These are phyloP conservation scores for Rhazya stricta DNA, from an alignment of 257 asterid species.

Conservation along the genomic window DNA sequence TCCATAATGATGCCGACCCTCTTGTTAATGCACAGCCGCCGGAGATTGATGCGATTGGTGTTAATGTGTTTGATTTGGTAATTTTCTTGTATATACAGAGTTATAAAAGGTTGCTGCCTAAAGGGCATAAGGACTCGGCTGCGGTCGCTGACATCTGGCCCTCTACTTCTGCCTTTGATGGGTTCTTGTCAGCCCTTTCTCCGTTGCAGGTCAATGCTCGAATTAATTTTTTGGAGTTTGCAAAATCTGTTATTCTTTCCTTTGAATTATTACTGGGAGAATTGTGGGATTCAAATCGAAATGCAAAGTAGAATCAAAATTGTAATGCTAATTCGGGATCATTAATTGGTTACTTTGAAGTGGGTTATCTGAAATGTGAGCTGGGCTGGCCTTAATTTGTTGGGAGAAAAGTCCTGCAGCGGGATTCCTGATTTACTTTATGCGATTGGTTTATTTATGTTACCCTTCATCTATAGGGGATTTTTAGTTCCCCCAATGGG, in stretches of 20 bases:
- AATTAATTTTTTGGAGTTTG: background rate
- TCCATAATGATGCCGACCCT: slow-evolving; percentile 58
- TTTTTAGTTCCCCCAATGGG: background rate
- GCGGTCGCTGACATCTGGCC: slow-evolving; percentile 98
- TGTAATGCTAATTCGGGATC: background rate
- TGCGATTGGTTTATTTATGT: background rate
- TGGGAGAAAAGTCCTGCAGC: background rate
- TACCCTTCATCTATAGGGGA: background rate
- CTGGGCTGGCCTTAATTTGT: slow-evolving; percentile 3
- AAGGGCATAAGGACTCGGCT: slow-evolving; percentile 85
- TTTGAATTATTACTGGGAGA: background rate
- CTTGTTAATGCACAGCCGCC: slow-evolving; percentile 37
- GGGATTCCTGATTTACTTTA: background rate
- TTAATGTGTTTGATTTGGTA: slow-evolving; percentile 70
- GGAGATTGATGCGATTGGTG: slow-evolving; percentile 57
- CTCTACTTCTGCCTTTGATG: slow-evolving; percentile 83
- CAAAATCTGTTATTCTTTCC: background rate
- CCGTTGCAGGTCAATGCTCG: slow-evolving; percentile 58
- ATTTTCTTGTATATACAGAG: slow-evolving; percentile 69
- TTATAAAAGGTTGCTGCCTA: slow-evolving; percentile 82
- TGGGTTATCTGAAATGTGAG: slow-evolving; percentile 2
- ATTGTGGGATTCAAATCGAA: background rate
- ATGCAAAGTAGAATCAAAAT: background rate
- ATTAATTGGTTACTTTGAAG: background rate
- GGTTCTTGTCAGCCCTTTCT: slow-evolving; percentile 71